A percentile compares a stretch with the other conserved stretches of the same genome.
Conservation (phyloP, 2,329 filamentous ascomycete species). For the Diaporthe batatas region DNA sequence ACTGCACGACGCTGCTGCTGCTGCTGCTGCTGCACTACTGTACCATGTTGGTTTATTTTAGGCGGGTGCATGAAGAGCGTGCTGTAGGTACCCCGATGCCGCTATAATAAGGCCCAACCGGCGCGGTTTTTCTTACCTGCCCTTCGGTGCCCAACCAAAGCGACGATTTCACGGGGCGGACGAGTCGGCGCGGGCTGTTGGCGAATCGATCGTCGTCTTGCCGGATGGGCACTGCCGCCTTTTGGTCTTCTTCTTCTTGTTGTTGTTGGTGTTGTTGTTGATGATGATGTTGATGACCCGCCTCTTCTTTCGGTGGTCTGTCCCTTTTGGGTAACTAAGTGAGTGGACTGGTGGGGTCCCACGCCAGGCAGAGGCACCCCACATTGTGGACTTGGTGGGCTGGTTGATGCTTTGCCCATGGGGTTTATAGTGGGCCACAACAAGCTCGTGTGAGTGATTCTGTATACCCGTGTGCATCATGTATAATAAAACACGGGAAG, state of each 20-base stretch:
- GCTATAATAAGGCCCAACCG: slow-evolving; percentile 27
- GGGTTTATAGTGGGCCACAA: slow-evolving; percentile 22
- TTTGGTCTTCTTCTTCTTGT: too few relatives aligned
- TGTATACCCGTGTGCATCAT: slow-evolving; percentile 1
- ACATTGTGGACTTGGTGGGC: slow-evolving; percentile 11
- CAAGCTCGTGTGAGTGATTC: slow-evolving; percentile 3
- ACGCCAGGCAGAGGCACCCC: slow-evolving; percentile 21
- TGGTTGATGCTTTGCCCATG: slow-evolving; percentile 14
- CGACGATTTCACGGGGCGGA: slow-evolving; percentile 15
- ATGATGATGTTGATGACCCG: not conserved
- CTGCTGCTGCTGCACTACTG: too few relatives aligned
- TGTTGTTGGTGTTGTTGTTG: too few relatives aligned
- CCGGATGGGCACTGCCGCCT: slow-evolving; percentile 14
- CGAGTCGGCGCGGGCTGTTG: slow-evolving; percentile 22
- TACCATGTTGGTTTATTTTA: slow-evolving; percentile 19
- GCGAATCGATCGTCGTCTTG: slow-evolving; percentile 16
- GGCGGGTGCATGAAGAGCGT: not conserved
- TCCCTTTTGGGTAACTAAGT: not conserved
- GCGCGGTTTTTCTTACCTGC: not conserved
- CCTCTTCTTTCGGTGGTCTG: not conserved
- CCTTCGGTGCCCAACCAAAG: slow-evolving; percentile 23
- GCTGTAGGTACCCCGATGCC: slow-evolving; percentile 20
- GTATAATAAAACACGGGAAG: not conserved
- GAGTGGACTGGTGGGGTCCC: not conserved
- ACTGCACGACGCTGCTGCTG: slow-evolving; percentile 4